These are phyloP conservation scores for Microdochium bolleyi DNA, from an alignment of 2,329 filamentous ascomycete genomes.

Conservation along the genomic window DNA sequence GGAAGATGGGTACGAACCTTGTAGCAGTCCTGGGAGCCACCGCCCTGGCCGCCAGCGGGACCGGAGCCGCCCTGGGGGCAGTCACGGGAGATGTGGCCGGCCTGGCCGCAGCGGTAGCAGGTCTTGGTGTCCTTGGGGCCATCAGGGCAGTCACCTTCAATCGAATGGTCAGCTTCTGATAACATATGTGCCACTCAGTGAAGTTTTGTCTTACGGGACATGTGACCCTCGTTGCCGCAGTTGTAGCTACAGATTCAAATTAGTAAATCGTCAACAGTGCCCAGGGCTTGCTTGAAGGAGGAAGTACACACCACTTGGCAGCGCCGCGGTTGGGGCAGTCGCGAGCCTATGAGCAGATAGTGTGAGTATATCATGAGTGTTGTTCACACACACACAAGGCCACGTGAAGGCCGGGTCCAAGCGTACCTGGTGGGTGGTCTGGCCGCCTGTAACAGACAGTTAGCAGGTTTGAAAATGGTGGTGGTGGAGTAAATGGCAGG, in stretches of 20 bases:
- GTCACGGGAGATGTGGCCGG: constrained; percentile 88
- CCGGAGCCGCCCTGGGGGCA: constrained; percentile 49
- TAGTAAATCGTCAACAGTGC: background rate
- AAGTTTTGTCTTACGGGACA: constrained; percentile 31
- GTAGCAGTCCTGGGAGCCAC: constrained; percentile 72
- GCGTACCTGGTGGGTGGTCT: constrained; percentile 67
- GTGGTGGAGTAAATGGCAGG: too few species aligned
- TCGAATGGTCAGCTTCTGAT: constrained; percentile 8
- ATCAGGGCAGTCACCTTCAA: constrained; percentile 80
- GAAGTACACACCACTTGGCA: constrained; percentile 63
- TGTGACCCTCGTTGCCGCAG: constrained; percentile 57
- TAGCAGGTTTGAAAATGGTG: too few species aligned
- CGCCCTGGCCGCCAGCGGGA: constrained; percentile 35
- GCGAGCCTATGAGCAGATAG: constrained; percentile 51
- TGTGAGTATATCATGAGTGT: constrained; percentile 7
- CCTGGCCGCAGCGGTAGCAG: constrained; percentile 71
- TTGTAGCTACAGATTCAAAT: constrained; percentile 18
- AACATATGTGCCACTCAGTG: background rate
- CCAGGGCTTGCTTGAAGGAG: background rate
- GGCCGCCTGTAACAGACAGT: constrained; percentile 49
- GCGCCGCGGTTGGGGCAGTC: constrained; percentile 81
- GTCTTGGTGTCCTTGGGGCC: constrained; percentile 79
- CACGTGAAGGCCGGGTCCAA: background rate
- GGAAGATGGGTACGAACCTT: constrained; percentile 41
- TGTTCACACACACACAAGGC: too few species aligned